Evolutionary conservation across 805 yeast species (phyloP), one percentile per base, ranked within the genome.

Genomic region (Blastobotrys attinorum): DNA sequence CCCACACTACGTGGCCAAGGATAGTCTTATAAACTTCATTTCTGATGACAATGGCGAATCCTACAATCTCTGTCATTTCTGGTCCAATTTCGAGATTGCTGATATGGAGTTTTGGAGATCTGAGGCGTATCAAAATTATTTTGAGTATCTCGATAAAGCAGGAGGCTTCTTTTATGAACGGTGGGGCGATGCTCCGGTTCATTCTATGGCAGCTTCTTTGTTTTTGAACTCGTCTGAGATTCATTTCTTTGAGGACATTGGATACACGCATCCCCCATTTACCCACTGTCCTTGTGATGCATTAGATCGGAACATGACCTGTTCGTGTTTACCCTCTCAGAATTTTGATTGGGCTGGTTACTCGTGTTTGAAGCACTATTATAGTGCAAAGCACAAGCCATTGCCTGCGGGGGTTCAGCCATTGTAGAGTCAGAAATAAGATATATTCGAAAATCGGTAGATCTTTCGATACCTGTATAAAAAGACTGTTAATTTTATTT

Each of bases 141-240:
- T 87, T 55, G 82, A 83, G 16, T 67, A 72, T 54, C 73, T 87
- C 57, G 95, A 87, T 64, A 63, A 75, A 49, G 75, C 81, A 13
- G 95, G 96, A 61, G 95, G 95, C n/a, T 87, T 87, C 67, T 87
- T 83, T 68, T 87, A 86, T 63, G 96, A 88, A 69, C 75, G 95
- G 65, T 85, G 95, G 96, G 95, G 95, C 55, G 96, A 86, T 64
- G 95, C 95, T 22, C 96, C 96, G 29, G 81, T 86, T 40, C 96
- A 86, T 63, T 83, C 94, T 4, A 79, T 86, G 56, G 96, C 92
- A 25, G 95, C 85, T 17, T 69, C 92, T 3, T 67, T 87, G 51
- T 83, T 87, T 67, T 60, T 85, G 62, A 77, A 83, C 43, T 77
- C 74, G 60, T 78, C 76, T 48, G 69, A 80, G 57, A 66, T 87